Conservation (phyloP, 2,329 filamentous ascomycete species). For the Rhinocladiella similis region DNA sequence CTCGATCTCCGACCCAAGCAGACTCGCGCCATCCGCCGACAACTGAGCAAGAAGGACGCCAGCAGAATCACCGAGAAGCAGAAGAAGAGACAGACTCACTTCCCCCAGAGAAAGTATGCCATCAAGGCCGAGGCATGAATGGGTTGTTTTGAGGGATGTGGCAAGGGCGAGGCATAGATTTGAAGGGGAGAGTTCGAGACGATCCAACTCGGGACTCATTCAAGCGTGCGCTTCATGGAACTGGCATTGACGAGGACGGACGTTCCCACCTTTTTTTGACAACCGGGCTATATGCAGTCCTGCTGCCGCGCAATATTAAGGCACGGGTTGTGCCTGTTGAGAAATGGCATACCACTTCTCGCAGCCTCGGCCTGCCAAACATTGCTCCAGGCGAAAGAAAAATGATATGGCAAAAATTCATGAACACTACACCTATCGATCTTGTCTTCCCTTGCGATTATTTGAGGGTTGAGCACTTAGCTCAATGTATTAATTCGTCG, state of each 20-base stretch:
- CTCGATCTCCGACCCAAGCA: constrained; percentile 98
- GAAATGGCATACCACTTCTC: too few species aligned
- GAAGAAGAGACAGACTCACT: constrained; percentile 93
- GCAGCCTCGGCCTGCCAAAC: constrained; percentile 7
- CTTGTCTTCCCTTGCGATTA: too few species aligned
- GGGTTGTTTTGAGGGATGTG: constrained; percentile 31
- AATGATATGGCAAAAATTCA: too few species aligned
- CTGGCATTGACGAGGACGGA: not conserved
- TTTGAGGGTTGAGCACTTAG: too few species aligned
- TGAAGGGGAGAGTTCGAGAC: too few species aligned
- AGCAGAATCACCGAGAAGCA: constrained; percentile 84
- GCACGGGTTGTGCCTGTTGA: too few species aligned
- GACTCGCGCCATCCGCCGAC: constrained; percentile 95
- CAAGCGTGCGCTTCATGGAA: too few species aligned
- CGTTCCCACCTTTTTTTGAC: too few species aligned
- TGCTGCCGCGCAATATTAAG: constrained; percentile 4
- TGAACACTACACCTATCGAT: too few species aligned
- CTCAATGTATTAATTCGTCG: too few species aligned
- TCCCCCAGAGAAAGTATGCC: constrained; percentile 98
- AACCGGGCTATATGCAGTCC: not conserved
- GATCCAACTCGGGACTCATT: too few species aligned
- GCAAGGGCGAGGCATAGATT: constrained; percentile 21
- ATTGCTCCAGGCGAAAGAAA: not conserved
- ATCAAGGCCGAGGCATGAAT: constrained; percentile 70
- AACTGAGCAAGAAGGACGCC: constrained; percentile 88